A percentile compares a stretch with the other conserved stretches of the same genome.
Conservation (phyloP, 1,139 yeast genomes). For the Eremothecium gossypii region DNA sequence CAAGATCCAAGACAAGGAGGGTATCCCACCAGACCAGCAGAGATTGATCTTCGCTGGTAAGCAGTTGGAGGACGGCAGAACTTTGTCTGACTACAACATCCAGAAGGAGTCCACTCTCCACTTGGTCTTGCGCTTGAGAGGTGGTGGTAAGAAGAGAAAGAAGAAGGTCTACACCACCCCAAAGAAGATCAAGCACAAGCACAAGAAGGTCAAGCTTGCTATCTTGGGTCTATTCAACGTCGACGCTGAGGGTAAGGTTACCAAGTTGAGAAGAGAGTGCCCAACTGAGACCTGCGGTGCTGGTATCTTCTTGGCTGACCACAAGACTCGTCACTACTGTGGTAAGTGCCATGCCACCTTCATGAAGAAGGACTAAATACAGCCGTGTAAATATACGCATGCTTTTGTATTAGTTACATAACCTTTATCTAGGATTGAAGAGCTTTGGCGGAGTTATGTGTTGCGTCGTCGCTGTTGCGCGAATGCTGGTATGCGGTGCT, state of each 20-base stretch:
- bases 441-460: too few relatives aligned
- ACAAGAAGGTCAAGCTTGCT: slow-evolving; percentile 98
- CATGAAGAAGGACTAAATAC: slow-evolving; percentile 35
- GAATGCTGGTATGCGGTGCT: too few relatives aligned
- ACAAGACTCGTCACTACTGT: slow-evolving; percentile 94
- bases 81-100: slow-evolving; percentile 98
- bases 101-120: slow-evolving; percentile 99
- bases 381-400: not conserved
- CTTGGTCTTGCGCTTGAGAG: slow-evolving; percentile 97
- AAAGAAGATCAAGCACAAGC: slow-evolving; percentile 99
- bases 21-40: slow-evolving; percentile 99
- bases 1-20: slow-evolving; percentile 99
- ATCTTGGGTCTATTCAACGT: slow-evolving; percentile 99
- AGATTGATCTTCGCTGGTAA: slow-evolving; percentile 99
- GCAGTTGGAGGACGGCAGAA: slow-evolving; percentile 99
- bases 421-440: not conserved
- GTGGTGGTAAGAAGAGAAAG: slow-evolving; percentile 99
- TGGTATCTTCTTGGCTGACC: slow-evolving; percentile 99
- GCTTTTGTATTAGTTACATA: not conserved
- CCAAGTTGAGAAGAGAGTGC: slow-evolving; percentile 99
- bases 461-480: too few relatives aligned
- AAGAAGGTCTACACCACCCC: slow-evolving; percentile 99
- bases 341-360: slow-evolving; percentile 98
- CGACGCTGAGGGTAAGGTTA: slow-evolving; percentile 96
- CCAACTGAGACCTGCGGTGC: slow-evolving; percentile 92